Evolutionary conservation across 2,329 filamentous ascomycete genomes (phyloP).

Genomic region (Colletotrichum filicis): DNA sequence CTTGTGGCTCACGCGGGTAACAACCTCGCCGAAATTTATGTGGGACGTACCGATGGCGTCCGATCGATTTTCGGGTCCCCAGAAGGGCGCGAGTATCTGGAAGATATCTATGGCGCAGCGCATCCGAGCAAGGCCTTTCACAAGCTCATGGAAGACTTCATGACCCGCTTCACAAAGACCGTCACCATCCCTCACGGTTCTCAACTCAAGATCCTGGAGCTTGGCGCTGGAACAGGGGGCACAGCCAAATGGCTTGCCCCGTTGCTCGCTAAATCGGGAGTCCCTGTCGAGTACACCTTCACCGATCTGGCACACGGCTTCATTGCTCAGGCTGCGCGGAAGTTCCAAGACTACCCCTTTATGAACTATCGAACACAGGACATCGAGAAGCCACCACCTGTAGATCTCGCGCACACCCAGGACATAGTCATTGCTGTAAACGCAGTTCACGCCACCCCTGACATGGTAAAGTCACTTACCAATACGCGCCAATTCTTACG

Average conservation of each 20-base stretch:
- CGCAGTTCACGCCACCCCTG: slow-evolving; percentile 47
- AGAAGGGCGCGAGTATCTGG: slow-evolving; percentile 17
- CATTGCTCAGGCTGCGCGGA: slow-evolving; percentile 42
- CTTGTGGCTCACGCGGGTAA: slow-evolving; percentile 5
- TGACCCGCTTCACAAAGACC: background rate
- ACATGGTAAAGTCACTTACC: slow-evolving; percentile 33
- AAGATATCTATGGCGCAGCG: slow-evolving; percentile 19
- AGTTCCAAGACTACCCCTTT: slow-evolving; percentile 26
- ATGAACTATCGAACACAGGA: slow-evolving; percentile 18
- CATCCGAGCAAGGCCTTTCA: slow-evolving; percentile 27
- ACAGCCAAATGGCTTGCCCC: slow-evolving; percentile 36
- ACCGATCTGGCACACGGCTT: slow-evolving; percentile 50
- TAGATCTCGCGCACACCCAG: slow-evolving; percentile 39
- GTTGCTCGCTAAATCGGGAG: slow-evolving; percentile 39
- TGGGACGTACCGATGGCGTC: slow-evolving; percentile 11
- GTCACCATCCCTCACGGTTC: background rate
- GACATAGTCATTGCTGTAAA: slow-evolving; percentile 48
- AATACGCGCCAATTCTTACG: slow-evolving; percentile 42
- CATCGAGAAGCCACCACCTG: slow-evolving; percentile 18
- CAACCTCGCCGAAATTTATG: slow-evolving; percentile 13
- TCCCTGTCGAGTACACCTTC: slow-evolving; percentile 50
- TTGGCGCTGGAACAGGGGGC: slow-evolving; percentile 14
- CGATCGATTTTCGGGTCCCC: slow-evolving; percentile 17
- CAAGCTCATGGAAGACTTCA: slow-evolving; percentile 19
- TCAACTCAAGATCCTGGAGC: slow-evolving; percentile 3